Percentiles rank a stretch among this genome's conserved stretches.
These are phyloP conservation scores for Neoscytalidium dimidiatum DNA, from an alignment of 2,329 filamentous ascomycete species.

Conservation along the genomic window DNA sequence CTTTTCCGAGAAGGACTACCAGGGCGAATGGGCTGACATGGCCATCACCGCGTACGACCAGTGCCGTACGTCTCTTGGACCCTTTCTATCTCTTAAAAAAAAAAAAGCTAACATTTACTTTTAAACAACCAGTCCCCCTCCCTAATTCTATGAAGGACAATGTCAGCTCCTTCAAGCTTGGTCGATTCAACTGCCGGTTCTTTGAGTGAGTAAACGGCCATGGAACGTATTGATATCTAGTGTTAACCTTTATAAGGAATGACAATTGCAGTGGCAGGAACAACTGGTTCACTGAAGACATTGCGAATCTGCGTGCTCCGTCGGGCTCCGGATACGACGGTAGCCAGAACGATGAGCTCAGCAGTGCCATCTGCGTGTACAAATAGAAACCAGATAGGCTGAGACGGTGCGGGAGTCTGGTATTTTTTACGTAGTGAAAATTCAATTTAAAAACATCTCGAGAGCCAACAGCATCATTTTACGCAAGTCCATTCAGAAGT, in stretches of 20 bases:
- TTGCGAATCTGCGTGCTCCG: background rate
- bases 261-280: background rate
- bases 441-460: no score
- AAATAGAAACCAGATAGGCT: no score
- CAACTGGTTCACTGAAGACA: background rate
- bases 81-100: background rate
- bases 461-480: no score
- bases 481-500: no score
- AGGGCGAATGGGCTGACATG: background rate
- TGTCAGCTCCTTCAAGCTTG: background rate
- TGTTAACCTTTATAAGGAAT: background rate
- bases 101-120: background rate
- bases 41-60: background rate
- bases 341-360: background rate
- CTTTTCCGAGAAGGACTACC: background rate
- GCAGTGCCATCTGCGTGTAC: background rate
- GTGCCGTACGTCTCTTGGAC: background rate
- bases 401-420: no score
- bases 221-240: background rate
- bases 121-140: background rate
- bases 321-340: background rate
- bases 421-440: no score
- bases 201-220: background rate
- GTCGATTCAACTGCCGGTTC: background rate
- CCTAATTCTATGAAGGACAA: background rate